phyloP scores from a whole-genome alignment of 495 filamentous ascomycete species.

The Penicillium riverlandense region DNA sequence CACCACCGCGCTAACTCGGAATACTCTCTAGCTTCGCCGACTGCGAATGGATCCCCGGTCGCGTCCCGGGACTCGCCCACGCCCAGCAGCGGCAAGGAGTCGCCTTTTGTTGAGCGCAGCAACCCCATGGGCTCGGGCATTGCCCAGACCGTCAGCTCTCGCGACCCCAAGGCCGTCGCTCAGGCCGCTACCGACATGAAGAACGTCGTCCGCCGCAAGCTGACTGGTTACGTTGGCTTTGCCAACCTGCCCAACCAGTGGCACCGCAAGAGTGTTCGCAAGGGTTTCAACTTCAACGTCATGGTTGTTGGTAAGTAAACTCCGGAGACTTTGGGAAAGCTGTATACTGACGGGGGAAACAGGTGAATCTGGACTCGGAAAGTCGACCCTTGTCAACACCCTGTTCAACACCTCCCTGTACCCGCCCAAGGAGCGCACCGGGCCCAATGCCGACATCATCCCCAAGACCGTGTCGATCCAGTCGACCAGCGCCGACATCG shows the following conservation, averaged over 20 bases:
- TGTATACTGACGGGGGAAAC: neutral
- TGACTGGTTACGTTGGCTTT: constrained; percentile 97
- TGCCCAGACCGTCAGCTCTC: constrained; percentile 65
- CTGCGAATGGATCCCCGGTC: constrained; percentile 32
- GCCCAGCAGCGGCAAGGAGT: constrained; percentile 46
- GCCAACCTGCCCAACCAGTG: constrained; percentile 99
- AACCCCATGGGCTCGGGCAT: constrained; percentile 54
- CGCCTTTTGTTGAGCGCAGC: constrained; percentile 52
- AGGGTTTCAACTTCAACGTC: constrained; percentile 99
- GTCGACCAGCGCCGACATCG: constrained; percentile 96
- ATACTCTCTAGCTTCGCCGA: constrained; percentile 25
- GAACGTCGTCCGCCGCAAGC: constrained; percentile 96
- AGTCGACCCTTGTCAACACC: constrained; percentile 98
- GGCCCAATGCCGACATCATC: constrained; percentile 92
- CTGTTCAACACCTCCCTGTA: constrained; percentile 99
- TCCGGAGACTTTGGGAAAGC: constrained; percentile 7
- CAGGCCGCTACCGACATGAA: constrained; percentile 78
- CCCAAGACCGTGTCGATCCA: constrained; percentile 99
- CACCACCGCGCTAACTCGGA: too few relatives aligned
- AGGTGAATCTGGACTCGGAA: constrained; percentile 99
- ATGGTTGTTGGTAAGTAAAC: constrained; percentile 91
- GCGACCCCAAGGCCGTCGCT: constrained; percentile 76
- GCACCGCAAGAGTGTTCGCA: constrained; percentile 99
- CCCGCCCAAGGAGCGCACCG: constrained; percentile 95
- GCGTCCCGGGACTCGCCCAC: constrained; percentile 28